Conservation (phyloP, 2,329 filamentous ascomycete species). For the Exserohilum rostratum region DNA sequence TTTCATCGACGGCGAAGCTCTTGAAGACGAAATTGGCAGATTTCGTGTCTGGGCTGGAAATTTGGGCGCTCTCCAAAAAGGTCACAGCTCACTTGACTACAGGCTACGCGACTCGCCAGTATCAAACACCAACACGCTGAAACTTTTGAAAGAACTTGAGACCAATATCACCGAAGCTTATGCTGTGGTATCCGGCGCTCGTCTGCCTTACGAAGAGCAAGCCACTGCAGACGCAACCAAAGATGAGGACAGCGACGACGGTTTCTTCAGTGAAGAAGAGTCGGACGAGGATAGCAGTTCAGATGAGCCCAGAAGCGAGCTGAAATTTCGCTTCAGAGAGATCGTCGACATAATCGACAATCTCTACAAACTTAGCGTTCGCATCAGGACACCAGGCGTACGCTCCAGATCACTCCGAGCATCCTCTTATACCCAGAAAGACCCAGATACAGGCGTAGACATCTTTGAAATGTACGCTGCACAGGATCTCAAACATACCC, state of each 20-base stretch:
- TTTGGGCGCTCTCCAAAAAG: slow-evolving; percentile 45
- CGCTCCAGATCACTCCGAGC: slow-evolving; percentile 45
- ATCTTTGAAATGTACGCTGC: slow-evolving; percentile 40
- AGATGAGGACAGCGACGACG: slow-evolving; percentile 33
- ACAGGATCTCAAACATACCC: slow-evolving; percentile 37
- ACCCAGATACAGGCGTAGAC: slow-evolving; percentile 45
- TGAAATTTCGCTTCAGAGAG: slow-evolving; percentile 45
- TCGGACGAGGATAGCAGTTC: slow-evolving; percentile 28
- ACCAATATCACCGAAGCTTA: slow-evolving; percentile 37
- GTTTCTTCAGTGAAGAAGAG: slow-evolving; percentile 38
- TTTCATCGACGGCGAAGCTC: slow-evolving; percentile 33
- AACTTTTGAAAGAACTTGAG: slow-evolving; percentile 41
- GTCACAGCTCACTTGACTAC: slow-evolving; percentile 47
- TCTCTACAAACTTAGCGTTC: slow-evolving; percentile 46
- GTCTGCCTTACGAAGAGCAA: slow-evolving; percentile 45
- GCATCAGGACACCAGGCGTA: slow-evolving; percentile 45
- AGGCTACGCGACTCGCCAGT: slow-evolving; percentile 46
- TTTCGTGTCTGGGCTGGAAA: slow-evolving; percentile 47
- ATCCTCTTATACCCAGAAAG: slow-evolving; percentile 42
- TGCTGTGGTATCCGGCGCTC: slow-evolving; percentile 34
- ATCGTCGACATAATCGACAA: slow-evolving; percentile 48
- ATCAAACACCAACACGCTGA: slow-evolving; percentile 41
- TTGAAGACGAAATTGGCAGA: slow-evolving; percentile 47
- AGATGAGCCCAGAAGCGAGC: slow-evolving; percentile 33
- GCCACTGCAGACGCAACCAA: slow-evolving; percentile 16